Percentiles rank a stretch among this genome's conserved stretches.
Evolutionary conservation across 305 asterid species (phyloP).

Genomic region (Striga hermonthica): DNA sequence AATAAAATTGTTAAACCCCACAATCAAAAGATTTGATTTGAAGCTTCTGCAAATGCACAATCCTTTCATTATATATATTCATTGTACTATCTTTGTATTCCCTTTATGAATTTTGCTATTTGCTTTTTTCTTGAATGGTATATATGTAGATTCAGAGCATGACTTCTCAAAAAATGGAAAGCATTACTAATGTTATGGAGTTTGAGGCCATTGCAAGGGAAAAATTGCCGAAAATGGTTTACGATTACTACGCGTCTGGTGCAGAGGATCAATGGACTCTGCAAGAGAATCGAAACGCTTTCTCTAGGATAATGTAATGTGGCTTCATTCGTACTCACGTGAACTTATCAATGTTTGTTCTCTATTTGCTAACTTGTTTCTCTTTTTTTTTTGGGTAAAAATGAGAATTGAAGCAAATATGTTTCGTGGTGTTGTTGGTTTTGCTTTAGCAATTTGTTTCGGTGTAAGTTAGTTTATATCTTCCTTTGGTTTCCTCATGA

Average conservation of each 20-base stretch:
- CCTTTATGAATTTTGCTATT: background rate
- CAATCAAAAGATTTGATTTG: background rate
- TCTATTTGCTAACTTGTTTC: background rate
- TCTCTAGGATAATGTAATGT: conserved; percentile 69
- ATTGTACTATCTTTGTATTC: background rate
- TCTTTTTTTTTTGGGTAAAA: too few species aligned
- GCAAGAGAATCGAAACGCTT: conserved; percentile 66
- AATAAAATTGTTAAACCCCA: background rate
- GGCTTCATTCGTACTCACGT: conserved; percentile 9
- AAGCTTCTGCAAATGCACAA: background rate
- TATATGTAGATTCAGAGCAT: conserved; percentile 6
- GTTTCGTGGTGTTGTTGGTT: too few species aligned
- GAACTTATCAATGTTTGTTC: background rate
- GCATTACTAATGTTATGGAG: conserved; percentile 77
- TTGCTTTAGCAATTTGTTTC: too few species aligned
- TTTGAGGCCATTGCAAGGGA: conserved; percentile 68
- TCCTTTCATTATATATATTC: too few species aligned
- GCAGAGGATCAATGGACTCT: conserved; percentile 96
- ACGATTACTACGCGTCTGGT: conserved; percentile 81
- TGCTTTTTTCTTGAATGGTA: background rate
- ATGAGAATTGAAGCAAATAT: too few species aligned
- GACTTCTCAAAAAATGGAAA: conserved; percentile 43
- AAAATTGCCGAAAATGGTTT: conserved; percentile 80
- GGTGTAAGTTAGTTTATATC: background rate
- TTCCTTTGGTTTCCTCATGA: background rate